phyloP scores from a whole-genome alignment of 257 asterid species.

The Jasminum sambac region DNA sequence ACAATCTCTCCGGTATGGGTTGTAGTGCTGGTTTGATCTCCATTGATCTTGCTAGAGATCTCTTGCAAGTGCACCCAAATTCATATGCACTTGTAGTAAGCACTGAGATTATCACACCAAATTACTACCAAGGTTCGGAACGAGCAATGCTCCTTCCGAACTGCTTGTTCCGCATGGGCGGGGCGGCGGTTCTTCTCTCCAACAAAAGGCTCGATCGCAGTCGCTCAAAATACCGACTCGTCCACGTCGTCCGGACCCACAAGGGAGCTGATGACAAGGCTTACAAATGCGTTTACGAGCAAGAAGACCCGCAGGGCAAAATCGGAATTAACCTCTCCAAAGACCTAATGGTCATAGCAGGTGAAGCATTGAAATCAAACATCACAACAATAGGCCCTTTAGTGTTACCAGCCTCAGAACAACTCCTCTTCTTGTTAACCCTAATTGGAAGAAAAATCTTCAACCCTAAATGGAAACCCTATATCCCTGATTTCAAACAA shows the following conservation, averaged over 20 bases:
- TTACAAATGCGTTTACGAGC: constrained; percentile 10
- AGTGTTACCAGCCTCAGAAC: constrained; percentile 15
- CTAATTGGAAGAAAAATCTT: constrained; percentile 8
- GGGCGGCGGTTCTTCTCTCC: background rate
- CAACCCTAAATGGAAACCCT: constrained; percentile 12
- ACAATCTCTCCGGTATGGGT: constrained; percentile 18
- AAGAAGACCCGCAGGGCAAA: constrained; percentile 13
- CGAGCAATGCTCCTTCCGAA: constrained; percentile 20
- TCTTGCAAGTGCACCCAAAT: constrained; percentile 14
- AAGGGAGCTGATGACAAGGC: constrained; percentile 14
- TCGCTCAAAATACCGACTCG: constrained; percentile 2
- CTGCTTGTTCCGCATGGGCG: constrained; percentile 13
- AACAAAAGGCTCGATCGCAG: background rate
- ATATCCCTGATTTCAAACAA: constrained; percentile 20
- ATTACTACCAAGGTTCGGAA: constrained; percentile 8
- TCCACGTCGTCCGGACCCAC: constrained; percentile 13
- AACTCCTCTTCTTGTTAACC: constrained; percentile 11
- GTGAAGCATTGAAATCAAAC: constrained; percentile 15
- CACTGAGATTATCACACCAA: constrained; percentile 16
- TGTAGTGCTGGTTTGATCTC: constrained; percentile 16
- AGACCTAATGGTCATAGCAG: constrained; percentile 15
- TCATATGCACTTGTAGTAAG: constrained; percentile 8
- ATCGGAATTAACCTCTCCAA: constrained; percentile 11
- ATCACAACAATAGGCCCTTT: constrained; percentile 11
- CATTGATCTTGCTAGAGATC: constrained; percentile 1